These are phyloP conservation scores for Colletotrichum filicis DNA, from an alignment of 2,329 filamentous ascomycete genomes.

Conservation along the genomic window DNA sequence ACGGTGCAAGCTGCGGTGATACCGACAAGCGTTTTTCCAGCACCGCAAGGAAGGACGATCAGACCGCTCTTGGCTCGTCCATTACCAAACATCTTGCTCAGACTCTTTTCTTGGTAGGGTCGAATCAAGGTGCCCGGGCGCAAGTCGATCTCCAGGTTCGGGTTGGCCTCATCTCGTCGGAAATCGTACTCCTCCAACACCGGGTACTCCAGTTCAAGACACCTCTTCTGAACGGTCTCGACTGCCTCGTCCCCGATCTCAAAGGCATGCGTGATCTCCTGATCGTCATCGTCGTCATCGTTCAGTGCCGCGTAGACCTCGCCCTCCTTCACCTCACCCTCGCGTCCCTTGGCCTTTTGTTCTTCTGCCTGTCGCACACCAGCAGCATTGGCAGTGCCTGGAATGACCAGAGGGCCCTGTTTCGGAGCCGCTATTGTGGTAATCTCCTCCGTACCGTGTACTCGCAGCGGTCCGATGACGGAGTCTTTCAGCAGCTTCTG, in stretches of 20 bases:
- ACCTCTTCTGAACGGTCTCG: constrained; percentile 89
- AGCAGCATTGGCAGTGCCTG: constrained; percentile 92
- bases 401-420: constrained; percentile 88
- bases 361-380: constrained; percentile 80
- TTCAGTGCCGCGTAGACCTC: constrained; percentile 80
- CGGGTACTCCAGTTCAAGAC: constrained; percentile 85
- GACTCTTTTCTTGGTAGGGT: constrained; percentile 94
- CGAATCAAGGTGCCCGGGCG: constrained; percentile 90
- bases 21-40: constrained; percentile 97
- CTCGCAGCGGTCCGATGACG: constrained; percentile 81
- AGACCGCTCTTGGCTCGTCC: constrained; percentile 97
- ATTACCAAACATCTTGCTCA: constrained; percentile 99
- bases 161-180: constrained; percentile 87
- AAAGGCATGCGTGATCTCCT: constrained; percentile 91
- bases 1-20: constrained; percentile 98
- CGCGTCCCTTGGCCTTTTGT: constrained; percentile 55
- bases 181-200: constrained; percentile 98
- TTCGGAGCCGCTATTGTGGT: constrained; percentile 86
- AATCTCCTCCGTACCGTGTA: constrained; percentile 78
- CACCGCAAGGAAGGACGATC: constrained; percentile 95
- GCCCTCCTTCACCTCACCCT: constrained; percentile 66
- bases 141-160: constrained; percentile 93
- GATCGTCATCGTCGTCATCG: constrained; percentile 88
- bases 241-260: constrained; percentile 87
- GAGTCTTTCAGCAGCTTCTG: constrained; percentile 88